phyloP scores from a whole-genome alignment of 768 basidiomycete genomes.

The Harrya chromipes region DNA sequence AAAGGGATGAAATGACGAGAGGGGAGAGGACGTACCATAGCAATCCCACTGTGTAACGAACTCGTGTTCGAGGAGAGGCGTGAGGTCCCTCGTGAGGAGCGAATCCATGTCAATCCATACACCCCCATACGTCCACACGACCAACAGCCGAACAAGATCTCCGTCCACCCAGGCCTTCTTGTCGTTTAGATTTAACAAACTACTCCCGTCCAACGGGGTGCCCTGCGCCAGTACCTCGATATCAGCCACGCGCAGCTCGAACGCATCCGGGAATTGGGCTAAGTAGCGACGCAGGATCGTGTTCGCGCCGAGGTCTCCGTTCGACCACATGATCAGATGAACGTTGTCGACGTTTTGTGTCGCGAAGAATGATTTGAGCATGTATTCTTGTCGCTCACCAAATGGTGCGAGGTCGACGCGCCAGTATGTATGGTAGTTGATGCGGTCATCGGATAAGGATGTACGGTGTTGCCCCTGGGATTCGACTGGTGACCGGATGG shows the following conservation, averaged over 20 bases:
- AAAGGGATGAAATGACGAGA: no score
- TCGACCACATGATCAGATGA: constrained; percentile 87
- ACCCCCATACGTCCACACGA: constrained; percentile 88
- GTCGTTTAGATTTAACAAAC: constrained; percentile 60
- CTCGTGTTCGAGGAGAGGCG: constrained; percentile 87
- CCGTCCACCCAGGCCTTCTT: constrained; percentile 92
- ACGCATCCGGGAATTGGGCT: constrained; percentile 60
- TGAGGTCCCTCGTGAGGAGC: constrained; percentile 81
- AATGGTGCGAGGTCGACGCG: constrained; percentile 83
- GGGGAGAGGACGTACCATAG: constrained; percentile 59
- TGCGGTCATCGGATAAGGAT: constrained; percentile 40
- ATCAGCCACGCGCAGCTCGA: constrained; percentile 69
- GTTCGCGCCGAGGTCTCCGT: constrained; percentile 65
- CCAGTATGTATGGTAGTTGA: constrained; percentile 93
- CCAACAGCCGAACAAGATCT: constrained; percentile 83
- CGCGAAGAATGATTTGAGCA: constrained; percentile 91
- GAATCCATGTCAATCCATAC: constrained; percentile 99
- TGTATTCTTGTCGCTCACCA: constrained; percentile 78
- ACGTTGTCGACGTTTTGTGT: constrained; percentile 71
- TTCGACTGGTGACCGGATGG: constrained; percentile 47
- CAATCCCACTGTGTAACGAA: constrained; percentile 99
- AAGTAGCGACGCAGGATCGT: constrained; percentile 60
- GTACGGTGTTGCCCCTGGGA: neutral
- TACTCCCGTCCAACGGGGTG: constrained; percentile 71
- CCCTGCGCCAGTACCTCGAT: constrained; percentile 63